Conservation (phyloP, 2,329 filamentous ascomycete species). For the Diaporthe citriasiana region DNA sequence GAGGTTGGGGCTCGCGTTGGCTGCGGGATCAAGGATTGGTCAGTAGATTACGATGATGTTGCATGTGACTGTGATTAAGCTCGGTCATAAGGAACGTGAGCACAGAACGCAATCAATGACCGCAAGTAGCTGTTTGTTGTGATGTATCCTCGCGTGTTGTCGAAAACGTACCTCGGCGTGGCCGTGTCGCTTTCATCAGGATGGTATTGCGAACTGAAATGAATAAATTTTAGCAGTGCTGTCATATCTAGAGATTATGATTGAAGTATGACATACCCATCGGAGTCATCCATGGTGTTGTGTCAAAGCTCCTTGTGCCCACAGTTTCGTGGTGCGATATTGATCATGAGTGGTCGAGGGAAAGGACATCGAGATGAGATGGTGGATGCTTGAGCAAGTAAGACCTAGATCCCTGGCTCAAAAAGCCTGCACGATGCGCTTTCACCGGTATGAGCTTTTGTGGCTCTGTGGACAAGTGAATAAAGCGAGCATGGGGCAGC, state of each 20-base stretch:
- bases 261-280: background rate
- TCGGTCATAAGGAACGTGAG: no score
- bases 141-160: background rate
- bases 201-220: background rate
- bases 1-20: background rate
- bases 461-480: background rate
- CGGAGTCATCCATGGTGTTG: slow-evolving; percentile 14
- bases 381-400: no score
- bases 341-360: background rate
- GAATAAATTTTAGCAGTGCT: background rate
- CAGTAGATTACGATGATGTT: background rate
- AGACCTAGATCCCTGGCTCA: no score
- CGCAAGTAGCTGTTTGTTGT: no score
- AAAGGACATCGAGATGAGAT: background rate
- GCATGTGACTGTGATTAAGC: background rate
- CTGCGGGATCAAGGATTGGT: background rate
- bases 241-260: background rate
- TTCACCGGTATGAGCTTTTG: background rate
- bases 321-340: background rate
- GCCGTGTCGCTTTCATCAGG: background rate
- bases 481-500: background rate
- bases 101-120: no score
- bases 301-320: background rate
- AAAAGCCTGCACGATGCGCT: no score
- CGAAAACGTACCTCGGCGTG: background rate